Evolutionary conservation across 1,284 basidiomycete genomes (phyloP).

Genomic region (Naganishia albida): DNA sequence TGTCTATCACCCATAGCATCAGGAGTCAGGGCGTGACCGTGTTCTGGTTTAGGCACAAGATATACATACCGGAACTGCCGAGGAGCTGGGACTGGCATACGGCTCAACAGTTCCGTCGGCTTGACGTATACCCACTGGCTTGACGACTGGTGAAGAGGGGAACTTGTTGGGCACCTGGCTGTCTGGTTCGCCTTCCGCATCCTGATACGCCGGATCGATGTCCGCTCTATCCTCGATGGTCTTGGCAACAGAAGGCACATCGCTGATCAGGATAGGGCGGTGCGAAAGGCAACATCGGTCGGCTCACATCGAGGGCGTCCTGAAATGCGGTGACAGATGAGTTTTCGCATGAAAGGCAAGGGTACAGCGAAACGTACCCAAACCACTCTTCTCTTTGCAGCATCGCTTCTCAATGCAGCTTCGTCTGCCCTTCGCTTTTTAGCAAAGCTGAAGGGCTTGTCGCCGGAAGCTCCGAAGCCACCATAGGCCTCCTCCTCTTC

Average conservation of each 20-base stretch:
- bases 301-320: conserved; percentile 30
- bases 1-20: not conserved
- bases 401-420: conserved; percentile 29
- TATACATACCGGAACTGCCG: not conserved
- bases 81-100: not conserved
- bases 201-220: conserved; percentile 33
- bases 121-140: conserved; percentile 16
- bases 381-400: conserved; percentile 28
- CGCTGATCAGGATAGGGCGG: not conserved
- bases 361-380: conserved; percentile 22
- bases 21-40: no score
- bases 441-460: conserved; percentile 1
- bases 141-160: not conserved
- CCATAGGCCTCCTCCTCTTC: conserved; percentile 16
- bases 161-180: conserved; percentile 13
- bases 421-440: conserved; percentile 28
- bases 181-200: conserved; percentile 34
- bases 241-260: not conserved
- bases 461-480: conserved; percentile 12
- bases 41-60: not conserved
- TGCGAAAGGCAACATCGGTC: not conserved
- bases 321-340: not conserved
- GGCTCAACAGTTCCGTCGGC: conserved; percentile 25
- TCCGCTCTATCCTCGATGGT: conserved; percentile 27
- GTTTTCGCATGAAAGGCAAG: no score